Evolutionary conservation across 164 flowering plant species (phyloP).

Genomic region (Platanus orientalis): DNA sequence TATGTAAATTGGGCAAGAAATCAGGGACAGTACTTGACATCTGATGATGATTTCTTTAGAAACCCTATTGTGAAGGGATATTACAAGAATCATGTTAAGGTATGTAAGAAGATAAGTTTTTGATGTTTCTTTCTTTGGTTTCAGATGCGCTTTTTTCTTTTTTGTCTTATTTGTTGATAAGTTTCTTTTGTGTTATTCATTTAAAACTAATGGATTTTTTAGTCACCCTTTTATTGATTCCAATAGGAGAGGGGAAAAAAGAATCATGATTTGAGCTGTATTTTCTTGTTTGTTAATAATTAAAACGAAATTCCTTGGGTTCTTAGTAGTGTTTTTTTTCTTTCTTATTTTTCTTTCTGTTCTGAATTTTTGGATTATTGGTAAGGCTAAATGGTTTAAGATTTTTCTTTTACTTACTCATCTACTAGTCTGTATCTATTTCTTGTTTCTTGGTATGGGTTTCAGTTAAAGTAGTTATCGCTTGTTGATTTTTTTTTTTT

Average conservation of each 20-base stretch:
- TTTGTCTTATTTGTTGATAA: background rate
- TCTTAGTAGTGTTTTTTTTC: too few relatives aligned
- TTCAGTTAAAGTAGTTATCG: too few relatives aligned
- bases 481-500: too few relatives aligned
- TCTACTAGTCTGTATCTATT: background rate
- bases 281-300: too few relatives aligned
- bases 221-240: too few relatives aligned
- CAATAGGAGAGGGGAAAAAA: background rate
- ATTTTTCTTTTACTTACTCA: background rate
- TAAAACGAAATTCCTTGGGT: too few relatives aligned
- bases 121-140: background rate
- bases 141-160: background rate
- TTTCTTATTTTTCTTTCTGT: too few relatives aligned
- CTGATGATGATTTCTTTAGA: constrained; percentile 79
- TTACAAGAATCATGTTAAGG: constrained; percentile 68
- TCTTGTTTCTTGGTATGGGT: background rate
- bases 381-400: too few relatives aligned
- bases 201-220: too few relatives aligned
- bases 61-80: constrained; percentile 55
- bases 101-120: constrained; percentile 5
- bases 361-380: too few relatives aligned
- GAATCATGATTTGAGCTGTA: background rate
- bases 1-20: constrained; percentile 76
- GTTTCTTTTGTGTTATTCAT: too few relatives aligned
- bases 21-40: constrained; percentile 46